A percentile compares a stretch with the other conserved stretches of the same genome.
These are phyloP conservation scores for Spathaspora arborariae DNA, from an alignment of 805 yeast species.

Conservation along the genomic window DNA sequence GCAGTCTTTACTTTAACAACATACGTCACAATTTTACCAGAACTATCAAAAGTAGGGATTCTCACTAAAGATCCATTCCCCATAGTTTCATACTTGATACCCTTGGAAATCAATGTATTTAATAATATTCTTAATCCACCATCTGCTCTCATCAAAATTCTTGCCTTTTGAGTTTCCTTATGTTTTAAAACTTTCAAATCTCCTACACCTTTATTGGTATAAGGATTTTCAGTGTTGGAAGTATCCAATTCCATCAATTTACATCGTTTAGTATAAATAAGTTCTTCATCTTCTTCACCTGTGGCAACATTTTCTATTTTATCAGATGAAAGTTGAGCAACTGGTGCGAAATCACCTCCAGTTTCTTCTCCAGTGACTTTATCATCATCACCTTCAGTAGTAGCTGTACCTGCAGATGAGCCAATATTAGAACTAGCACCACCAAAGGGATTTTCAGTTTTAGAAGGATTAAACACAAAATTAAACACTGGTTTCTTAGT, in stretches of 20 bases:
- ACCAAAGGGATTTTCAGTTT: constrained; percentile 12
- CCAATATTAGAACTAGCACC: constrained; percentile 5
- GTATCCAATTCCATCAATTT: constrained; percentile 61
- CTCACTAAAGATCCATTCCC: constrained; percentile 67
- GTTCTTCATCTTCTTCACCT: constrained; percentile 83
- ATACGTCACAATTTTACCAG: constrained; percentile 55
- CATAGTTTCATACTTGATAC: constrained; percentile 55
- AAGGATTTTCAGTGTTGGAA: constrained; percentile 43
- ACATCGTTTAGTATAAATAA: constrained; percentile 60
- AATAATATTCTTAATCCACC: constrained; percentile 79
- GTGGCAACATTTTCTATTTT: constrained; percentile 50
- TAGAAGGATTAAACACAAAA: constrained; percentile 22
- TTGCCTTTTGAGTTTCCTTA: constrained; percentile 54
- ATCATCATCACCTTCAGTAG: constrained; percentile 6
- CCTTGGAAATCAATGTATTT: constrained; percentile 58
- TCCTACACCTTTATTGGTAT: constrained; percentile 73
- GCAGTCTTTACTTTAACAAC: constrained; percentile 73
- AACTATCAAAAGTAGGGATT: constrained; percentile 55
- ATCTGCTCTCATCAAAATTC: constrained; percentile 82
- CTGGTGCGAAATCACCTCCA: constrained; percentile 43
- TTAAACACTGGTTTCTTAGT: constrained; percentile 14
- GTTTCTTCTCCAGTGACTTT: constrained; percentile 42
- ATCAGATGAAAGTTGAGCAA: constrained; percentile 34
- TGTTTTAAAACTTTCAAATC: constrained; percentile 70
- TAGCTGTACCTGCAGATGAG: neutral